These are phyloP conservation scores for Tillandsia leiboldiana DNA, from an alignment of 176 grass and related monocot genomes.

Conservation along the genomic window DNA sequence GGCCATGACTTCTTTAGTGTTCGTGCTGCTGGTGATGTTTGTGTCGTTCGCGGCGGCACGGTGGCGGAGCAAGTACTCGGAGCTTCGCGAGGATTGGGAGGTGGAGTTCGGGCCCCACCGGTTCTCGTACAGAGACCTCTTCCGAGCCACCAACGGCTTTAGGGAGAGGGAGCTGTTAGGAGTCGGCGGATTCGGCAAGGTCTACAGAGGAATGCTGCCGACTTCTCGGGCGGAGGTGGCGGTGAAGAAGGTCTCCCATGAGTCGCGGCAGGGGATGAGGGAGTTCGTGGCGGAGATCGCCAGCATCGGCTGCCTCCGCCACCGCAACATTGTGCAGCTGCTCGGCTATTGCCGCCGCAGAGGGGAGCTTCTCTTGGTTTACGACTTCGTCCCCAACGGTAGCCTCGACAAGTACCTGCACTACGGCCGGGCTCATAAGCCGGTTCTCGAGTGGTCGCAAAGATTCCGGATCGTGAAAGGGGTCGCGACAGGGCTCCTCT, in stretches of 20 bases:
- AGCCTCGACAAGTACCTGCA: slow-evolving; percentile 19
- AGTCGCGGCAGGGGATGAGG: slow-evolving; percentile 17
- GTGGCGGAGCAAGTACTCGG: background rate
- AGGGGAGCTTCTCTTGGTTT: slow-evolving; percentile 12
- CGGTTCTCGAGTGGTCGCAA: background rate
- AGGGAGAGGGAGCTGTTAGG: slow-evolving; percentile 2
- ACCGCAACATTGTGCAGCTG: slow-evolving; percentile 12
- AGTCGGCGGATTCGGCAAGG: slow-evolving; percentile 5
- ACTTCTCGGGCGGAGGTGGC: background rate
- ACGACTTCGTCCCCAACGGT: slow-evolving; percentile 12
- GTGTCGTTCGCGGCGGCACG: background rate
- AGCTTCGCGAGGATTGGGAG: too few relatives aligned
- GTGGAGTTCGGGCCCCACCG: too few relatives aligned
- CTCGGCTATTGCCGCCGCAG: slow-evolving; percentile 14
- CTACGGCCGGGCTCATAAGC: background rate
- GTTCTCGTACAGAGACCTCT: too few relatives aligned
- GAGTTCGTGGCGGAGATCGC: slow-evolving; percentile 18
- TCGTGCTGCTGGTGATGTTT: background rate
- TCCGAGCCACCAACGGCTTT: slow-evolving; percentile 2
- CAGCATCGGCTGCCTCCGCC: slow-evolving; percentile 11
- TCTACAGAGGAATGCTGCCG: slow-evolving; percentile 13
- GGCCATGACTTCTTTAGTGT: background rate
- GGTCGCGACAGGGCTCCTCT: slow-evolving; percentile 32
- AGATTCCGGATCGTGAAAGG: slow-evolving; percentile 24
- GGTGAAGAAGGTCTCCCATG: slow-evolving; percentile 13